Conservation (phyloP, 2,329 filamentous ascomycete species). For the Fusarium sp. region DNA sequence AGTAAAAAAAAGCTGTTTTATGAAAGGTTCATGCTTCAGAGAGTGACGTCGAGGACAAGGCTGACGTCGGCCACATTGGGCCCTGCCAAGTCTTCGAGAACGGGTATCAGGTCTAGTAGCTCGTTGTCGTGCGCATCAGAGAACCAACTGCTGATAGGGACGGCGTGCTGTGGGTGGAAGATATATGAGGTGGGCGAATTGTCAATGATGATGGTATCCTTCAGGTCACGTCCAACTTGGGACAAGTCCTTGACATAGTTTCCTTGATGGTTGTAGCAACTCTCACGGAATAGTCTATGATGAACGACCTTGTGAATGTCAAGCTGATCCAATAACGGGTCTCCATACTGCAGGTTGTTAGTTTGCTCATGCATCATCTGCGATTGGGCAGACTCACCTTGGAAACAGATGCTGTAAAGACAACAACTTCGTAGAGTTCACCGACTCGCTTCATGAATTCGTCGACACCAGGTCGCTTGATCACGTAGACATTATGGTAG, state of each 20-base stretch:
- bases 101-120: constrained; percentile 94
- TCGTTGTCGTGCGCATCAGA: constrained; percentile 99
- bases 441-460: constrained; percentile 99
- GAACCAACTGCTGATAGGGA: constrained; percentile 99
- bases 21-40: constrained; percentile 58
- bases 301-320: constrained; percentile 98
- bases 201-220: constrained; percentile 99
- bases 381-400: constrained; percentile 70
- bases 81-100: constrained; percentile 94
- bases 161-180: constrained; percentile 98
- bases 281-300: constrained; percentile 95
- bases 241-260: constrained; percentile 99
- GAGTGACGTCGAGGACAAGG: constrained; percentile 92
- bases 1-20: constrained; percentile 43
- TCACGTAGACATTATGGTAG: constrained; percentile 99
- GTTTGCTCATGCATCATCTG: not conserved
- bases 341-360: constrained; percentile 76
- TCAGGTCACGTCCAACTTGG: constrained; percentile 92
- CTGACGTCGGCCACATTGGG: constrained; percentile 93
- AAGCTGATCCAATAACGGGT: constrained; percentile 93
- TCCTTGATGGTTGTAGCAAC: constrained; percentile 98
- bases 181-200: constrained; percentile 99
- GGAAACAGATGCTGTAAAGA: constrained; percentile 97
- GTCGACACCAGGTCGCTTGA: constrained; percentile 98
- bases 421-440: constrained; percentile 97